Evolutionary conservation across 306 rosid genomes (phyloP).

Genomic region (Cucurbita moschata): DNA sequence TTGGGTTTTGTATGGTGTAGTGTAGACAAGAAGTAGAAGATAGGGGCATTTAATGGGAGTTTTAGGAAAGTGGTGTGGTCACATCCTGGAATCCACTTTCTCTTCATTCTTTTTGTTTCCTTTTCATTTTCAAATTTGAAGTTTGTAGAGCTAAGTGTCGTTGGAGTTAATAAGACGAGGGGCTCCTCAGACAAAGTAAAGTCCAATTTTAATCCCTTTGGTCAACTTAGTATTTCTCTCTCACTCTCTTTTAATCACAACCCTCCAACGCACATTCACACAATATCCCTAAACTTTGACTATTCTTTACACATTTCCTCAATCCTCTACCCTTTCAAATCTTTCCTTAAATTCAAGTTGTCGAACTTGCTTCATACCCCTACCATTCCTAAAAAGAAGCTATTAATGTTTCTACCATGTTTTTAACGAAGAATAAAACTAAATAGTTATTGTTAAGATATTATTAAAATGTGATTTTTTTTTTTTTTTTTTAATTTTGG

Average conservation of each 20-base stretch:
- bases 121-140: background rate
- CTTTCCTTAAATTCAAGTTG: too few relatives aligned
- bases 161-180: conserved; percentile 17
- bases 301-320: conserved; percentile 28
- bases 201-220: conserved; percentile 13
- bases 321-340: background rate
- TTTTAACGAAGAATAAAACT: too few relatives aligned
- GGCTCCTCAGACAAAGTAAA: conserved; percentile 38
- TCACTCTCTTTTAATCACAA: conserved; percentile 46
- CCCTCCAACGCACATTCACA: conserved; percentile 54
- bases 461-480: too few relatives aligned
- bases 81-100: background rate
- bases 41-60: background rate
- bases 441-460: too few relatives aligned
- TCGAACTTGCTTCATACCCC: too few relatives aligned
- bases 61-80: background rate
- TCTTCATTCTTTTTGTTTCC: conserved; percentile 5
- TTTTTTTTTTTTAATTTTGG: conserved; percentile 11
- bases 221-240: conserved; percentile 71
- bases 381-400: too few relatives aligned
- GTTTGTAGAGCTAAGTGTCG: background rate
- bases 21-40: conserved; percentile 1
- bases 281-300: conserved; percentile 62
- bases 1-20: background rate
- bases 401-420: too few relatives aligned